A percentile compares a stretch with the other conserved stretches of the same genome.
Evolutionary conservation across 1,284 basidiomycete genomes (phyloP).

Genomic region (Termitomyces sp.): DNA sequence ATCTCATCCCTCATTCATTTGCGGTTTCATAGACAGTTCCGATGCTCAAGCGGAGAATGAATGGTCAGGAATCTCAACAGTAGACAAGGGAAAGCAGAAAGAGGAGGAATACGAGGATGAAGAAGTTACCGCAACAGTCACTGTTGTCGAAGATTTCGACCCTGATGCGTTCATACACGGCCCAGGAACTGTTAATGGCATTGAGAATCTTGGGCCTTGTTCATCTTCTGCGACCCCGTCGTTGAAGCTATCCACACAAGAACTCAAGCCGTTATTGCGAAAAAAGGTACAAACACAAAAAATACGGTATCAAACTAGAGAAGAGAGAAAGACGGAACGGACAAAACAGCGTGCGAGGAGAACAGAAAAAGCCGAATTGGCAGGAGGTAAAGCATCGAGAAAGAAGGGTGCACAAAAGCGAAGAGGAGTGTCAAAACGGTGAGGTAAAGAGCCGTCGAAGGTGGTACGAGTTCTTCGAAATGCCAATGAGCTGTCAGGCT

Average conservation of each 20-base stretch:
- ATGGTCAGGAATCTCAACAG: constrained; percentile 36
- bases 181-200: constrained; percentile 18
- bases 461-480: background rate
- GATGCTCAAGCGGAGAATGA: constrained; percentile 33
- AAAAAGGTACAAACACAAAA: constrained; percentile 36
- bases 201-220: constrained; percentile 1
- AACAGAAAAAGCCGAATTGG: constrained; percentile 61
- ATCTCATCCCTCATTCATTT: constrained; percentile 3
- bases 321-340: constrained; percentile 48
- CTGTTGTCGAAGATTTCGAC: constrained; percentile 78
- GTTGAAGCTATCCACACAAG: constrained; percentile 8
- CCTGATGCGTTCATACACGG: constrained; percentile 54
- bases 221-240: background rate
- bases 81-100: constrained; percentile 32
- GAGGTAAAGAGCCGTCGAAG: background rate
- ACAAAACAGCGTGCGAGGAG: constrained; percentile 55
- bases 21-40: constrained; percentile 11
- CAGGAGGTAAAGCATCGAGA: constrained; percentile 52
- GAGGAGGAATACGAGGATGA: constrained; percentile 72
- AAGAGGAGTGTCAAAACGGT: constrained; percentile 20
- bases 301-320: constrained; percentile 60
- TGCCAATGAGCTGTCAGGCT: background rate
- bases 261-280: constrained; percentile 14
- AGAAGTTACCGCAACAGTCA: constrained; percentile 75
- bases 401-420: constrained; percentile 23